A percentile compares a stretch with the other conserved stretches of the same genome.
Conservation (phyloP, 176 grass and related monocot species). For the Oryza glumipatula region DNA sequence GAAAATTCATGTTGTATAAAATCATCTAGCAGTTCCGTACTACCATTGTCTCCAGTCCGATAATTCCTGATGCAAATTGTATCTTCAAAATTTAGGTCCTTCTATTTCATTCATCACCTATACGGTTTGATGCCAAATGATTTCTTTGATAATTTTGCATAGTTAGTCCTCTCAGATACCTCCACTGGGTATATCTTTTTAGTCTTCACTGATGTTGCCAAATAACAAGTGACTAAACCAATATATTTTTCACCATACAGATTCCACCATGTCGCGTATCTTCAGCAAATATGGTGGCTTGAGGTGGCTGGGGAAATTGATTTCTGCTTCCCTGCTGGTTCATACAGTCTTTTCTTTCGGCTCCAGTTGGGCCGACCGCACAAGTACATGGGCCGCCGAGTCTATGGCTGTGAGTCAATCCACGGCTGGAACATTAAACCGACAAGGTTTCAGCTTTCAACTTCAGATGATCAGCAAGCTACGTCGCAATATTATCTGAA, state of each 20-base stretch:
- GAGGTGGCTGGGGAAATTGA: constrained; percentile 65
- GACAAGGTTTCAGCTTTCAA: constrained; percentile 69
- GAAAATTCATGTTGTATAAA: constrained; percentile 16
- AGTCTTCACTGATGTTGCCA: not conserved
- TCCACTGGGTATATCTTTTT: not conserved
- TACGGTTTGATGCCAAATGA: not conserved
- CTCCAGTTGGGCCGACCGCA: constrained; percentile 65
- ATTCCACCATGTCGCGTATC: constrained; percentile 72
- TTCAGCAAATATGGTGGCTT: constrained; percentile 93
- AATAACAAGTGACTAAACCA: constrained; percentile 4
- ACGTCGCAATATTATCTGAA: constrained; percentile 53
- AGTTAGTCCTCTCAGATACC: constrained; percentile 3
- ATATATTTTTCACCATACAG: constrained; percentile 41
- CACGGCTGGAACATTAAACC: constrained; percentile 84
- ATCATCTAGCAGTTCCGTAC: not conserved
- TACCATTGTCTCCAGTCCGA: not conserved
- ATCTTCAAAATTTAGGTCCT: not conserved
- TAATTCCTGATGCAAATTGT: not conserved
- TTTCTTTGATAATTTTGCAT: not conserved
- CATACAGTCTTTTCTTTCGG: constrained; percentile 73
- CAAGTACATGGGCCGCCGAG: constrained; percentile 51
- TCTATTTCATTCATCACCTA: not conserved
- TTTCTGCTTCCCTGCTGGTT: constrained; percentile 75
- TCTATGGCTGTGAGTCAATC: constrained; percentile 52
- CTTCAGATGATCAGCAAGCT: constrained; percentile 61